phyloP scores from a whole-genome alignment of 768 basidiomycete genomes.

The Termitomyces sp. region DNA sequence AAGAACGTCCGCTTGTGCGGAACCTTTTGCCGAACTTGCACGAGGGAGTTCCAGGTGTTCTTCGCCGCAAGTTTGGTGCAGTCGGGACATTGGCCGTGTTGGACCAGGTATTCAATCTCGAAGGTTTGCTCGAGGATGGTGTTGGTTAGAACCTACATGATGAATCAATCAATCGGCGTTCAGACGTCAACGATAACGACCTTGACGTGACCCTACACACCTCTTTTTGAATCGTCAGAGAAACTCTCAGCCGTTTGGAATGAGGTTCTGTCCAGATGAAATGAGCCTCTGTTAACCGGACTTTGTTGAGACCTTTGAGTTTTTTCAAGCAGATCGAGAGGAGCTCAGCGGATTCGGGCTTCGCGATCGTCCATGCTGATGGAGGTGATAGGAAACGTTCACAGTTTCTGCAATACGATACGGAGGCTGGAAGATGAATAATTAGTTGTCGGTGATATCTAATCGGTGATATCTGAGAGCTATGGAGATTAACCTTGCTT shows the following conservation, averaged over 20 bases:
- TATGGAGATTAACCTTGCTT: constrained; percentile 67
- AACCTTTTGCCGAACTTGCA: constrained; percentile 99
- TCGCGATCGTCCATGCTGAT: constrained; percentile 76
- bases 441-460: too few relatives aligned
- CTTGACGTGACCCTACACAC: constrained; percentile 35
- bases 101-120: constrained; percentile 93
- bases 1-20: constrained; percentile 97
- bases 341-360: constrained; percentile 89
- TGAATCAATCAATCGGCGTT: neutral
- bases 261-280: constrained; percentile 99
- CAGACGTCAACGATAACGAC: neutral
- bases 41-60: constrained; percentile 97
- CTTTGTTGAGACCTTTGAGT: constrained; percentile 90
- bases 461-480: too few relatives aligned
- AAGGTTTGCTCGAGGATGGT: constrained; percentile 98
- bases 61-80: constrained; percentile 94
- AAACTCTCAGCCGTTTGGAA: constrained; percentile 87
- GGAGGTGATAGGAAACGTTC: constrained; percentile 95
- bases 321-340: constrained; percentile 94
- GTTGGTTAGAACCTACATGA: constrained; percentile 76
- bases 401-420: constrained; percentile 94
- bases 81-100: constrained; percentile 92
- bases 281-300: constrained; percentile 95
- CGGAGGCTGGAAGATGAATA: constrained; percentile 53
- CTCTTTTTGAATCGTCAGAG: constrained; percentile 98